Conservation (phyloP, 1,284 basidiomycete species). For the Chalciporus sp. region DNA sequence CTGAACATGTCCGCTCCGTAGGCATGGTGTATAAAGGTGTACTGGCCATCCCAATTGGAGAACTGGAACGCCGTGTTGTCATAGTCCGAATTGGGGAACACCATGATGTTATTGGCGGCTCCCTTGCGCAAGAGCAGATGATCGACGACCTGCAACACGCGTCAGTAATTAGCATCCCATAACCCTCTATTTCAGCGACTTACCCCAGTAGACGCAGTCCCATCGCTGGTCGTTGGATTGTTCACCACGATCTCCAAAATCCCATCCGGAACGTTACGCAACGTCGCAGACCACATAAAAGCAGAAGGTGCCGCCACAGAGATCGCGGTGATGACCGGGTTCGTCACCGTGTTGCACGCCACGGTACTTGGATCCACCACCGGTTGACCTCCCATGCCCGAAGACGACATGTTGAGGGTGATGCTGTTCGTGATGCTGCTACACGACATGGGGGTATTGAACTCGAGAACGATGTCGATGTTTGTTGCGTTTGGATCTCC, state of each 20-base stretch:
- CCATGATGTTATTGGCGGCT: constrained; percentile 70
- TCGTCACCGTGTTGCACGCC: constrained; percentile 49
- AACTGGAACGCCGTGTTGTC: constrained; percentile 64
- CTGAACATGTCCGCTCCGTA: constrained; percentile 86
- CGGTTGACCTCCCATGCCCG: constrained; percentile 63
- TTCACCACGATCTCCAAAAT: constrained; percentile 73
- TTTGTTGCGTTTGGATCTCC: constrained; percentile 58
- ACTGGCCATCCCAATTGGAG: constrained; percentile 51
- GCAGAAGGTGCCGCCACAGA: constrained; percentile 57
- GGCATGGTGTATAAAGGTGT: constrained; percentile 79
- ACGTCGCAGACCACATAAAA: constrained; percentile 75
- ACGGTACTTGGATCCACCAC: constrained; percentile 47
- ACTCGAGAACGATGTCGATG: constrained; percentile 74
- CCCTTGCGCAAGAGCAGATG: constrained; percentile 84
- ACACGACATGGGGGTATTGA: constrained; percentile 78
- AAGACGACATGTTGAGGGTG: constrained; percentile 67
- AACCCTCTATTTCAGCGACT: constrained; percentile 23
- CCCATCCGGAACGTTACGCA: constrained; percentile 77
- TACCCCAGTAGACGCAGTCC: constrained; percentile 57
- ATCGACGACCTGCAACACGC: constrained; percentile 55
- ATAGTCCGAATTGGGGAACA: constrained; percentile 82
- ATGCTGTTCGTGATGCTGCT: constrained; percentile 61
- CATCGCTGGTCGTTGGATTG: constrained; percentile 50
- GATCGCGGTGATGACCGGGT: constrained; percentile 49
- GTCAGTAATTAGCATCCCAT: neutral